Evolutionary conservation across 1,139 yeast species (phyloP).

Genomic region (Taphrina deformans): DNA sequence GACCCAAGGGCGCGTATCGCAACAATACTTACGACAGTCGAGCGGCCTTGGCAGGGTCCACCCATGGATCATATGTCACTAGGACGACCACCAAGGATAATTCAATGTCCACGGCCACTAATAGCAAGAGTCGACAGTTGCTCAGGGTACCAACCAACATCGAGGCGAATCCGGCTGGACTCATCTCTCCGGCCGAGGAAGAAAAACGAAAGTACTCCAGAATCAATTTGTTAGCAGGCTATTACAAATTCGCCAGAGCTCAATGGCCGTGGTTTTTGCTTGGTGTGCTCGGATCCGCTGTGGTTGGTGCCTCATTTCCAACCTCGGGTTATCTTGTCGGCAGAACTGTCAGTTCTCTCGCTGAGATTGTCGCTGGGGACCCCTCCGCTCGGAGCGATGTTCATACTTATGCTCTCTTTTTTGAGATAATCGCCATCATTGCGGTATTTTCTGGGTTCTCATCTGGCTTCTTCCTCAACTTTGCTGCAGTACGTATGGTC

Average conservation of each 20-base stretch:
- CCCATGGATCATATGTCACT: slow-evolving; percentile 12
- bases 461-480: slow-evolving; percentile 44
- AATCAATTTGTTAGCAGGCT: neutral
- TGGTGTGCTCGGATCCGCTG: slow-evolving; percentile 3
- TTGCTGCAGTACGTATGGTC: slow-evolving; percentile 49
- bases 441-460: slow-evolving; percentile 43
- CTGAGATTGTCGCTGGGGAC: slow-evolving; percentile 14
- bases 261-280: slow-evolving; percentile 19
- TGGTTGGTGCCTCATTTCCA: slow-evolving; percentile 30
- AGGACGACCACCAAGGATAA: slow-evolving; percentile 11
- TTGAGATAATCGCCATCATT: slow-evolving; percentile 48
- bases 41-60: slow-evolving; percentile 6
- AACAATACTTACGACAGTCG: slow-evolving; percentile 6
- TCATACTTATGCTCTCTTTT: slow-evolving; percentile 46
- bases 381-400: slow-evolving; percentile 40
- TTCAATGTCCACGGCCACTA: neutral
- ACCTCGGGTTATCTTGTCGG: slow-evolving; percentile 23
- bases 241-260: neutral
- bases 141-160: slow-evolving; percentile 23
- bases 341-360: slow-evolving; percentile 1
- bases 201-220: slow-evolving; percentile 14
- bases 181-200: slow-evolving; percentile 7
- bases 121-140: neutral
- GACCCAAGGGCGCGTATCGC: neutral
- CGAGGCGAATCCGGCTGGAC: slow-evolving; percentile 23